phyloP scores from a whole-genome alignment of 352 stramenopile genomes.

The Pythium aristosporum region DNA sequence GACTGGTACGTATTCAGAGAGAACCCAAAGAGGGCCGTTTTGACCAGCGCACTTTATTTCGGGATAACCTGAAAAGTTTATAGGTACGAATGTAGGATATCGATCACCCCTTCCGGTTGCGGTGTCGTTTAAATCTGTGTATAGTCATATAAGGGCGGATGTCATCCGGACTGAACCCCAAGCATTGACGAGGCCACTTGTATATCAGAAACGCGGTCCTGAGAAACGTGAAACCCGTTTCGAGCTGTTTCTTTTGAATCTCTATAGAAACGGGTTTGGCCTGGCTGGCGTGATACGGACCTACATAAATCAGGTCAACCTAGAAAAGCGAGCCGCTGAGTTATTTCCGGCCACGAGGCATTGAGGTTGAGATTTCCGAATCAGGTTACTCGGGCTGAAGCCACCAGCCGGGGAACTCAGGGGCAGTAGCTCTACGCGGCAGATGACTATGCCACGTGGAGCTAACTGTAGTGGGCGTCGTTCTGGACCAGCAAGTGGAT shows the following conservation, averaged over 20 bases:
- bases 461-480: conserved; percentile 49
- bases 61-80: conserved; percentile 16
- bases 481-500: conserved; percentile 62
- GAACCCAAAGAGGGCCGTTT: conserved; percentile 19
- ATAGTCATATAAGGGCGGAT: conserved; percentile 2
- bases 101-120: conserved; percentile 2
- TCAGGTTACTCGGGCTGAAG: conserved; percentile 17
- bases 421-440: too few relatives aligned
- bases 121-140: too few relatives aligned
- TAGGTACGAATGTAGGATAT: conserved; percentile 9
- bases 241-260: background rate
- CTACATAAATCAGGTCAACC: conserved; percentile 30
- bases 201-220: conserved; percentile 7
- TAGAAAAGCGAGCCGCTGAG: conserved; percentile 14
- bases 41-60: conserved; percentile 18
- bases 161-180: background rate
- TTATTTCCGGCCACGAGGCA: conserved; percentile 4
- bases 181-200: background rate
- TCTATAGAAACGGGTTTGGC: background rate
- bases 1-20: background rate
- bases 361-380: conserved; percentile 1
- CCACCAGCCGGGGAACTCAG: background rate
- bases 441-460: background rate
- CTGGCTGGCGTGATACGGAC: background rate
- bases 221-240: background rate